Base-by-base conservation (phyloP, 179 eudicot genomes). In the Vitellaria paradoxa region DNA sequence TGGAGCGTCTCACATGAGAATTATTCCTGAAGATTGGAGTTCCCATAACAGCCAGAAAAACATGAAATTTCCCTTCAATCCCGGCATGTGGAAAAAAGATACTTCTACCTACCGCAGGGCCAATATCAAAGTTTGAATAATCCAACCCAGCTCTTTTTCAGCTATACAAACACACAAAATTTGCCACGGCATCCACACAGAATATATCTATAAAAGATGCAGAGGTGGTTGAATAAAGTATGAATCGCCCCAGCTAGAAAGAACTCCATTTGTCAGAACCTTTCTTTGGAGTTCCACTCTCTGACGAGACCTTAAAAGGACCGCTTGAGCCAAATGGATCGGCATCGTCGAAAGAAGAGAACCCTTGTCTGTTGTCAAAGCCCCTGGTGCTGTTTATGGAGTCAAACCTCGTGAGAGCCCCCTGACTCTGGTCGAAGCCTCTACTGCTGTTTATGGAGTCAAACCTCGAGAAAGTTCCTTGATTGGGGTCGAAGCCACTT, bases 301-400 rank as follows among this genome's bases (percentile, higher is more conserved):
- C 94, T 0, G 92, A 74, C 7, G 98, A 92, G 71, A 91, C 94
- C 86, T 89, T 91, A 83, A 93, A 95, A 8, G 97, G 95, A 37
- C 93, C 99, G 59, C 87, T 86, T 1, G 97, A 95, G 15, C 99
- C 99, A 76, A 95, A 95, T 11, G 99, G 99, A 65, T 93, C 97
- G 3, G 87, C 77, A 72, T 95, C 97, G 17, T 95, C 99, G 66
- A 95, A 95, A 13, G 92, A 90, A 63, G 87, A 87, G 84, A 85
- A 92, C 66, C 91, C 85, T 62, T 82, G 85, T 76, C 86, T 85
- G 26, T 81, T 82, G 17, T 81, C 70, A 40, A 59, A 59, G 15
- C 20, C 73, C 14, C 75, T 72, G 47, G 49, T 66, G 59, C 79
- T 72, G 64, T 37, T 26, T 7, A 72, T 53, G 21, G 75, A 72